Percentiles rank a stretch among this genome's conserved stretches.
phyloP scores from a whole-genome alignment of 2,329 filamentous ascomycete genomes.

The Tympanopsis confertula region DNA sequence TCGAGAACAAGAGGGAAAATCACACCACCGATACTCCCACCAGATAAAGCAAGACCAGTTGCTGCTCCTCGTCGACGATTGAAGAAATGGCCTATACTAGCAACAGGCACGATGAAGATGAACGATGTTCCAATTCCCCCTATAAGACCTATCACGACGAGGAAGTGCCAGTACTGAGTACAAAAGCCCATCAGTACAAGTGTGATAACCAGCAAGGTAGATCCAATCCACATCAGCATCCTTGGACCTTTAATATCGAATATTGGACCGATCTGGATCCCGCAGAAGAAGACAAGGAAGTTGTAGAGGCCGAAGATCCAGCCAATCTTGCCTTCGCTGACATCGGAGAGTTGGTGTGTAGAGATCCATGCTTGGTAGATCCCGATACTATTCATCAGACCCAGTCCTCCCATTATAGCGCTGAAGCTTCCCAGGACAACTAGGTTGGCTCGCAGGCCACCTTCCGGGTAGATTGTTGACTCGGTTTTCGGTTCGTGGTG shows the following conservation, averaged over 20 bases:
- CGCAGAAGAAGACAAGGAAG: slow-evolving; percentile 14
- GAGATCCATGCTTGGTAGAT: slow-evolving; percentile 7
- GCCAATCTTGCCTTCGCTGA: slow-evolving; percentile 4
- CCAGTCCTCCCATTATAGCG: slow-evolving; percentile 17
- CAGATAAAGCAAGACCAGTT: slow-evolving; percentile 23
- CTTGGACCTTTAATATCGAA: slow-evolving; percentile 16
- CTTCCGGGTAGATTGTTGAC: slow-evolving; percentile 15
- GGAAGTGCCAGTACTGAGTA: slow-evolving; percentile 24
- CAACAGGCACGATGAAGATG: slow-evolving; percentile 20
- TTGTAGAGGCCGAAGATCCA: slow-evolving; percentile 16
- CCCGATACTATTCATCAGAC: slow-evolving; percentile 21
- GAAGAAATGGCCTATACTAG: slow-evolving; percentile 24
- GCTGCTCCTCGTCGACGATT: slow-evolving; percentile 19
- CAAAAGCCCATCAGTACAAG: neutral
- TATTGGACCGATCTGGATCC: slow-evolving; percentile 14
- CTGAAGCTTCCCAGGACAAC: slow-evolving; percentile 23
- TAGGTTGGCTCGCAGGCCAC: slow-evolving; percentile 23
- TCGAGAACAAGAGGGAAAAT: slow-evolving; percentile 20
- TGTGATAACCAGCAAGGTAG: slow-evolving; percentile 7
- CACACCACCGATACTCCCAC: slow-evolving; percentile 19
- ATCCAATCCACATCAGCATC: slow-evolving; percentile 9
- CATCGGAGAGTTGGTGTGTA: slow-evolving; percentile 3
- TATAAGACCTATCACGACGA: slow-evolving; percentile 23
- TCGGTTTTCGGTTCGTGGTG: no score
- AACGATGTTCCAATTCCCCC: slow-evolving; percentile 23